Percentiles rank a stretch among this genome's conserved stretches.
phyloP scores from a whole-genome alignment of 1,284 basidiomycete species.

The Tilletia caries region DNA sequence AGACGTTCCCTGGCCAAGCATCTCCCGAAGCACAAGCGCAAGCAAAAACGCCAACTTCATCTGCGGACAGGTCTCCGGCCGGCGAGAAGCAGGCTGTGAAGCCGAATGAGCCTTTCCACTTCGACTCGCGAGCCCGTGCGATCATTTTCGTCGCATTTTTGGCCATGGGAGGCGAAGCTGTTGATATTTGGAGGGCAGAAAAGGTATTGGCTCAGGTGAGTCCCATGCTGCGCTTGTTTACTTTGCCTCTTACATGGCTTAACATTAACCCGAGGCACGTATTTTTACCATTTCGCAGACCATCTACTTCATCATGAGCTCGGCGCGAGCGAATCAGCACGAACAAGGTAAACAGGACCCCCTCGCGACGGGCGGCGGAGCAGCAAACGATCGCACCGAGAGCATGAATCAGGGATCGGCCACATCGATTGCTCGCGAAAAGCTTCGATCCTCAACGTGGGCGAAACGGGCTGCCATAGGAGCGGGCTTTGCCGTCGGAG shows the following conservation, averaged over 20 bases:
- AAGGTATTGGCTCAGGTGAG: slow-evolving; percentile 32
- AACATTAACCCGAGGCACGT: no score
- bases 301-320: slow-evolving; percentile 44
- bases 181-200: slow-evolving; percentile 38
- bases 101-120: slow-evolving; percentile 46
- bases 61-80: neutral
- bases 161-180: slow-evolving; percentile 34
- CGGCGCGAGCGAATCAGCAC: slow-evolving; percentile 29
- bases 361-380: slow-evolving; percentile 17
- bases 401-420: slow-evolving; percentile 44
- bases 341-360: slow-evolving; percentile 32
- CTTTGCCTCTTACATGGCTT: no score
- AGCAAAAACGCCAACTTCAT: neutral
- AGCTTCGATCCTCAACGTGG: slow-evolving; percentile 35
- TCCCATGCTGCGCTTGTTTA: no score
- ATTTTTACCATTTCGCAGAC: slow-evolving; percentile 21
- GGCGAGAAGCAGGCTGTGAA: slow-evolving; percentile 28
- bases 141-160: slow-evolving; percentile 40
- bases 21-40: neutral
- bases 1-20: neutral
- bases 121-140: slow-evolving; percentile 41
- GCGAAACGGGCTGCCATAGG: slow-evolving; percentile 41
- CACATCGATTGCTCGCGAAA: slow-evolving; percentile 33
- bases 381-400: slow-evolving; percentile 21
- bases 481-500: slow-evolving; percentile 39